phyloP scores from a whole-genome alignment of 2,329 filamentous ascomycete genomes.

The Scedosporium aurantiacum region DNA sequence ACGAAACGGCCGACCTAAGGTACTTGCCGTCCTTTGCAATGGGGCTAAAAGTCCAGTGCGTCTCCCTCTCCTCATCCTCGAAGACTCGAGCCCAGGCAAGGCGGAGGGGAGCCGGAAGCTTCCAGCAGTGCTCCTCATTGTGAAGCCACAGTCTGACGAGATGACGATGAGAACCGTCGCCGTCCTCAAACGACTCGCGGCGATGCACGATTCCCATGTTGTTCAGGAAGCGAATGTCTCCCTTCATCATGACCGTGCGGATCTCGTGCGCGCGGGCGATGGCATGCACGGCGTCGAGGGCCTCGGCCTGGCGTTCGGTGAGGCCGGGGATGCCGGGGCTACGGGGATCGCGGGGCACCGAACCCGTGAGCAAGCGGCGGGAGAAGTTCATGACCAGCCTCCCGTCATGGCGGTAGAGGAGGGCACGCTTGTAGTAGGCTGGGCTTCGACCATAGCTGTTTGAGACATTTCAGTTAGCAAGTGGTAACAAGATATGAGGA shows the following conservation, averaged over 20 bases:
- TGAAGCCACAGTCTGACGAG: constrained; percentile 39
- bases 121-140: constrained; percentile 37
- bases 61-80: constrained; percentile 36
- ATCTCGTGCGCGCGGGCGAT: constrained; percentile 34
- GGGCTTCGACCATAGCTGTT: constrained; percentile 5
- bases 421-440: constrained; percentile 5
- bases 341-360: constrained; percentile 25
- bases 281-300: constrained; percentile 39
- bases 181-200: constrained; percentile 36
- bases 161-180: constrained; percentile 32
- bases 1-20: constrained; percentile 1
- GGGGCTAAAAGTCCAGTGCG: constrained; percentile 17
- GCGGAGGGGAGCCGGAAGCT: constrained; percentile 31
- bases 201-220: constrained; percentile 44
- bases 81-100: constrained; percentile 43
- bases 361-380: constrained; percentile 10
- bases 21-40: constrained; percentile 1
- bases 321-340: constrained; percentile 43
- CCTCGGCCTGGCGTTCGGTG: constrained; percentile 40
- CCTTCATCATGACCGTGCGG: constrained; percentile 33
- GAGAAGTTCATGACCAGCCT: constrained; percentile 8
- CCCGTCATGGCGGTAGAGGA: constrained; percentile 10
- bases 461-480: not conserved
- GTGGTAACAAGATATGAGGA: not conserved
- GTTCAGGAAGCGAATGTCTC: constrained; percentile 44